Base-by-base conservation (phyloP, 140 eudicot genomes). In the Ambrosia hybrid region DNA sequence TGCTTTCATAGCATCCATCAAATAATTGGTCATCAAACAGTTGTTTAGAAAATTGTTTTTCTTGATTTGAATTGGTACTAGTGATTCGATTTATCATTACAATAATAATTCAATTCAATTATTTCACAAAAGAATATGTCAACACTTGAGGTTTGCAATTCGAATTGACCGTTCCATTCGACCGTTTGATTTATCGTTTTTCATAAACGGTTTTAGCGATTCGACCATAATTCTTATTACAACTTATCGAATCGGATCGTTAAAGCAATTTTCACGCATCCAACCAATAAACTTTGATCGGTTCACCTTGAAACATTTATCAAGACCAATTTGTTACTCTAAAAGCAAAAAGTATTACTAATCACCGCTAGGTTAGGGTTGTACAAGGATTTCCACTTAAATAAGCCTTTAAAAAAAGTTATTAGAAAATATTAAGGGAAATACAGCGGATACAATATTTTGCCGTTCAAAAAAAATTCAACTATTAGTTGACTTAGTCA, bases 1-100 rank as follows among this genome's bases (percentile, higher is more conserved):
- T 13, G 68, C 49, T 62, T 62, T 62, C 9, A 62, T 36, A 62
- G n/a, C 68, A 62, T n/a, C 66, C 12, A 33, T 58, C 48, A 36
- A 62, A 62, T 62, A n/a, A 62, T 62, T 62, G 37, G 68, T 62
- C 26, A 37, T n/a, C 13, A 36, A 13, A 62, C 5, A 13, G 26
- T n/a, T 62, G 68, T 33, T 62, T 62, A 62, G 49, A 62, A 34
- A 36, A 61, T 13, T 13, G 2, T 12, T 61, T 61, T 61, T 13
- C 49, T 13, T 61, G 67, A 36, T 61, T 61, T 61, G 49, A 36
- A 36, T 36, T 36, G 67, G 21, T 13, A 61, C 21, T 34, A 61
- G 9, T n/a, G 49, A 34, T 62, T 62, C 68, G 68, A 13, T n/a
- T 38, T 37, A 21, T 21, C 30, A 21, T 38, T 36, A 13, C 11